Conservation (phyloP, 768 basidiomycete species). For the Lentinula edodes region DNA sequence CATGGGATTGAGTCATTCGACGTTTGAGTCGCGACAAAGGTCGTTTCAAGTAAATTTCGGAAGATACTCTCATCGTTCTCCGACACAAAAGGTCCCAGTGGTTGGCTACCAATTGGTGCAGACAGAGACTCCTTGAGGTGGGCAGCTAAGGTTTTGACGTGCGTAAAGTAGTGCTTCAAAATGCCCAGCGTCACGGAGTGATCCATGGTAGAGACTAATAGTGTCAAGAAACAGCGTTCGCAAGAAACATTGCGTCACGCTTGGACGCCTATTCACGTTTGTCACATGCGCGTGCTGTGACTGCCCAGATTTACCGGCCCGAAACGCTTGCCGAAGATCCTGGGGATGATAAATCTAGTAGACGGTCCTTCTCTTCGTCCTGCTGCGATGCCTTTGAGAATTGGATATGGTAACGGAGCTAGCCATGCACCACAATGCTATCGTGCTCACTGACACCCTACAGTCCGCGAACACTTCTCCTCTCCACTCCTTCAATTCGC, state of each 20-base stretch:
- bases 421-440: background rate
- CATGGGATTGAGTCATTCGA: slow-evolving; percentile 10
- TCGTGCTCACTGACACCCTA: background rate
- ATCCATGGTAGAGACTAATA: background rate
- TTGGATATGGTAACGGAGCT: slow-evolving; percentile 39
- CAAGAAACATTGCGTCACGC: no score
- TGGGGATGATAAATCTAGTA: no score
- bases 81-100: background rate
- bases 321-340: no score
- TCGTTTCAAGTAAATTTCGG: slow-evolving; percentile 32
- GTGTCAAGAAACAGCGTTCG: background rate
- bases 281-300: background rate
- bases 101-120: background rate
- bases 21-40: slow-evolving; percentile 39
- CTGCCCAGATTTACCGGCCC: no score
- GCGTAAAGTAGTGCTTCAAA: slow-evolving; percentile 38
- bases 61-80: slow-evolving; percentile 2
- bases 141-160: slow-evolving; percentile 29
- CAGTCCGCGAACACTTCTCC: slow-evolving; percentile 87
- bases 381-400: slow-evolving; percentile 28
- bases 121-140: slow-evolving; percentile 36
- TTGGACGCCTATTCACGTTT: background rate
- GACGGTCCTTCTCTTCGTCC: background rate
- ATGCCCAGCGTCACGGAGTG: slow-evolving; percentile 22
- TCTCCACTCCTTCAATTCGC: slow-evolving; percentile 87